Conservation (phyloP, 306 rosid genomes). For the Fagus crenata region DNA sequence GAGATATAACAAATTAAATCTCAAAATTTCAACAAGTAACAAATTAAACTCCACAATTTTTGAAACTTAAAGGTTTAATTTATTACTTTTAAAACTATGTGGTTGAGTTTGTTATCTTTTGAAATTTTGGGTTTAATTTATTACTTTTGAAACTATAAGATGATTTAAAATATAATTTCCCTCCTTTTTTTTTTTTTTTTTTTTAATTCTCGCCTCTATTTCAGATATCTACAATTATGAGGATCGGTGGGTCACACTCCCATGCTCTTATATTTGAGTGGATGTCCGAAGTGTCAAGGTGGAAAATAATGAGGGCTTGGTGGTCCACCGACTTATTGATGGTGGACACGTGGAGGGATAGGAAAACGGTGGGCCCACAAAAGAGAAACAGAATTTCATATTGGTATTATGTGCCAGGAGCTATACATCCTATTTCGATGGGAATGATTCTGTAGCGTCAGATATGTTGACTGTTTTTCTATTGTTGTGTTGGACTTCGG, state of each 20-base stretch:
- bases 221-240: not conserved
- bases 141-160: too few species aligned
- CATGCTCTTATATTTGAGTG: too few species aligned
- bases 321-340: conserved; percentile 47
- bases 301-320: conserved; percentile 30
- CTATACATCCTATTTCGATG: not conserved
- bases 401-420: not conserved
- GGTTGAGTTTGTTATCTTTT: too few species aligned
- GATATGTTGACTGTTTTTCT: conserved; percentile 19
- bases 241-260: conserved; percentile 4
- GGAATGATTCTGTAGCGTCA: conserved; percentile 38
- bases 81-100: too few species aligned
- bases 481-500: not conserved
- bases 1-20: too few species aligned
- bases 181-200: too few species aligned
- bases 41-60: too few species aligned
- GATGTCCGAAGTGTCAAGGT: not conserved
- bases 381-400: not conserved
- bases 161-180: too few species aligned
- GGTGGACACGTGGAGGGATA: conserved; percentile 45
- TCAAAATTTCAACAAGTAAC: too few species aligned
- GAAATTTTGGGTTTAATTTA: too few species aligned
- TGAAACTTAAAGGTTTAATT: too few species aligned
- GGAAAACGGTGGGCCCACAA: conserved; percentile 31
- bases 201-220: too few species aligned